Conservation (phyloP, 371 early-diverging fungal species). For the Mortierella sp. region DNA sequence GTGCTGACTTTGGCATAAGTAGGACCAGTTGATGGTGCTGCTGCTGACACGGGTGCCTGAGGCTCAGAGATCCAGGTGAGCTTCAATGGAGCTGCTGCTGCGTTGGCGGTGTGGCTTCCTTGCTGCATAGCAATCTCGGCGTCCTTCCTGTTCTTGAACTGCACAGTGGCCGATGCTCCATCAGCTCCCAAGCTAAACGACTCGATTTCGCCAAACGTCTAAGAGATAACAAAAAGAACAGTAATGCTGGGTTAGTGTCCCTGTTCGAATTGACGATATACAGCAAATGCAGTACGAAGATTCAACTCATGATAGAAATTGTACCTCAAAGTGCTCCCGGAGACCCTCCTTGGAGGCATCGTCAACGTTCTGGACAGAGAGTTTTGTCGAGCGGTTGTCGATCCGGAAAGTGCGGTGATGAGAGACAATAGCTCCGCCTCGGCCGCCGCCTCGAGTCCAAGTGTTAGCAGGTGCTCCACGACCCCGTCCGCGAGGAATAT, state of each 20-base stretch:
- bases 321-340: slow-evolving; percentile 75
- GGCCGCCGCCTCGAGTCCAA: slow-evolving; percentile 44
- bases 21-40: not conserved
- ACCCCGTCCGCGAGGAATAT: slow-evolving; percentile 65
- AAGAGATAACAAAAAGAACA: slow-evolving; percentile 9
- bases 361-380: slow-evolving; percentile 69
- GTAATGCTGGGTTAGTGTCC: not conserved
- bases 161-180: slow-evolving; percentile 56
- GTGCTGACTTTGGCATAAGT: not conserved
- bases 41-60: slow-evolving; percentile 6
- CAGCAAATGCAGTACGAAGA: not conserved
- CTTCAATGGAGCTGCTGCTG: slow-evolving; percentile 38
- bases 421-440: slow-evolving; percentile 31
- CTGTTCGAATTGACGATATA: not conserved
- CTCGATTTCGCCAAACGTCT: slow-evolving; percentile 73
- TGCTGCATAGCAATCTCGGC: slow-evolving; percentile 61
- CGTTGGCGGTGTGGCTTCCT: slow-evolving; percentile 53
- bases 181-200: slow-evolving; percentile 55
- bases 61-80: slow-evolving; percentile 59
- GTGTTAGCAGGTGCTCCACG: slow-evolving; percentile 57
- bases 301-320: not conserved
- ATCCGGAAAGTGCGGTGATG: slow-evolving; percentile 60
- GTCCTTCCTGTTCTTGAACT: slow-evolving; percentile 63
- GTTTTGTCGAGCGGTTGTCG: slow-evolving; percentile 80
- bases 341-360: slow-evolving; percentile 60